phyloP scores from a whole-genome alignment of 2,329 filamentous ascomycete genomes.

The Lachnum nothofagi region DNA sequence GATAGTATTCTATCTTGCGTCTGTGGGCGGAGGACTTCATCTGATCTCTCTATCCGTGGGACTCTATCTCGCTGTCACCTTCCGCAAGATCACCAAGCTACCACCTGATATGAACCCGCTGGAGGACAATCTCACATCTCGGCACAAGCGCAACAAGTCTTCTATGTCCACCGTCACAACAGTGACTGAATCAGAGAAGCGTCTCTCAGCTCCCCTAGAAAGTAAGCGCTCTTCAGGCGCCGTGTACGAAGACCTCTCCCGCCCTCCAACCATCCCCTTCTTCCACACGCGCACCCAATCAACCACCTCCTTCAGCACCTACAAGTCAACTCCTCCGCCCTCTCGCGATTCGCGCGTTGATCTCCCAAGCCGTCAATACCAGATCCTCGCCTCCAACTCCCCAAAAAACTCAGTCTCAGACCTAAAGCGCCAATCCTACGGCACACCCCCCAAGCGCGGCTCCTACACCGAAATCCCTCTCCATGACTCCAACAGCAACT shows the following conservation, averaged over 20 bases:
- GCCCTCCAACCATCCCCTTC: conserved; percentile 64
- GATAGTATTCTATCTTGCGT: conserved; percentile 63
- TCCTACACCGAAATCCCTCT: conserved; percentile 49
- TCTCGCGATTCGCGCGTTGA: conserved; percentile 51
- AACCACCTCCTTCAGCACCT: conserved; percentile 50
- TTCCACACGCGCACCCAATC: conserved; percentile 69
- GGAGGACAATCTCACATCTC: conserved; percentile 76
- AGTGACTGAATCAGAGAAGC: conserved; percentile 51
- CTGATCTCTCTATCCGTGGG: conserved; percentile 65
- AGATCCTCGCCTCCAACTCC: conserved; percentile 41
- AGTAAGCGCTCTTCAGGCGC: conserved; percentile 40
- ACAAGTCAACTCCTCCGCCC: conserved; percentile 45
- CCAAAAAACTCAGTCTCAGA: conserved; percentile 42
- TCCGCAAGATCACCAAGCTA: conserved; percentile 73
- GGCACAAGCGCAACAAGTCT: conserved; percentile 72
- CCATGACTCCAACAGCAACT: conserved; percentile 36
- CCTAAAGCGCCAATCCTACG: conserved; percentile 43
- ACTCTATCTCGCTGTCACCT: conserved; percentile 69
- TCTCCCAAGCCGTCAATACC: conserved; percentile 52
- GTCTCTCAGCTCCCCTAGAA: conserved; percentile 46
- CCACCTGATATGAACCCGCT: conserved; percentile 95
- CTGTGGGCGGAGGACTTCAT: conserved; percentile 63
- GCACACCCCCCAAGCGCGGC: conserved; percentile 33
- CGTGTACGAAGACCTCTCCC: conserved; percentile 42
- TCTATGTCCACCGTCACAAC: conserved; percentile 28